phyloP scores from a whole-genome alignment of 495 filamentous ascomycete species.

The Sordaria brevicollis region DNA sequence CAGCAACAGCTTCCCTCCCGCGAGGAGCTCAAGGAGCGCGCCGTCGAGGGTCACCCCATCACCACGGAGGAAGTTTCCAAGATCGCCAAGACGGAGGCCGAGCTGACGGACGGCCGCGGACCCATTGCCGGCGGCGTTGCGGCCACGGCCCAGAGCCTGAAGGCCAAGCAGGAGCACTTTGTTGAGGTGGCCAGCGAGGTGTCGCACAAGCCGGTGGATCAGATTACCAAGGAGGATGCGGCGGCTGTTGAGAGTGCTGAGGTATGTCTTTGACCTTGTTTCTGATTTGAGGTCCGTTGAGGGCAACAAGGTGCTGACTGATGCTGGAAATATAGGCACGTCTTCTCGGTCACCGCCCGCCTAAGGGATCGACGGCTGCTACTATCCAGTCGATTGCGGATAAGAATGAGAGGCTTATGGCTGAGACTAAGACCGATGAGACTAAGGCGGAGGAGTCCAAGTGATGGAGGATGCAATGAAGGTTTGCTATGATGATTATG shows the following conservation, averaged over 20 bases:
- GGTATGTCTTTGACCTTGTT: constrained; percentile 7
- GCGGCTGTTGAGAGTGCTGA: constrained; percentile 18
- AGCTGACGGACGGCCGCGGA: constrained; percentile 13
- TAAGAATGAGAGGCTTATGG: constrained; percentile 7
- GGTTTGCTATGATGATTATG: neutral
- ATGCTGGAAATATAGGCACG: constrained; percentile 7
- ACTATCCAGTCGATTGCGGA: constrained; percentile 23
- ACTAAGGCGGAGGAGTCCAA: neutral
- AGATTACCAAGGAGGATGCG: constrained; percentile 22
- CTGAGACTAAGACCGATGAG: neutral
- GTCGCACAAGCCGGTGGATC: constrained; percentile 16
- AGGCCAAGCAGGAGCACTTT: constrained; percentile 23
- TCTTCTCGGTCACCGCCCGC: constrained; percentile 11
- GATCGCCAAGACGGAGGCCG: constrained; percentile 15
- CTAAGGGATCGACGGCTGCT: constrained; percentile 18
- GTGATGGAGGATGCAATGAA: neutral
- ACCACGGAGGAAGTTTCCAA: constrained; percentile 12
- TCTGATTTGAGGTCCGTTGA: neutral
- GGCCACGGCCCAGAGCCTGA: constrained; percentile 18
- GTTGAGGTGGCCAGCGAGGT: constrained; percentile 17
- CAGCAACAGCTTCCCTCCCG: constrained; percentile 13
- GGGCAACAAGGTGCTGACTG: neutral
- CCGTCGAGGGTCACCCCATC: constrained; percentile 13
- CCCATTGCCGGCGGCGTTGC: constrained; percentile 19
- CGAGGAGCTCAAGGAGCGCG: constrained; percentile 13